Percentiles rank a stretch among this genome's conserved stretches.
Evolutionary conservation across 2,329 filamentous ascomycete species (phyloP).

Genomic region (Chaetomium sp.): DNA sequence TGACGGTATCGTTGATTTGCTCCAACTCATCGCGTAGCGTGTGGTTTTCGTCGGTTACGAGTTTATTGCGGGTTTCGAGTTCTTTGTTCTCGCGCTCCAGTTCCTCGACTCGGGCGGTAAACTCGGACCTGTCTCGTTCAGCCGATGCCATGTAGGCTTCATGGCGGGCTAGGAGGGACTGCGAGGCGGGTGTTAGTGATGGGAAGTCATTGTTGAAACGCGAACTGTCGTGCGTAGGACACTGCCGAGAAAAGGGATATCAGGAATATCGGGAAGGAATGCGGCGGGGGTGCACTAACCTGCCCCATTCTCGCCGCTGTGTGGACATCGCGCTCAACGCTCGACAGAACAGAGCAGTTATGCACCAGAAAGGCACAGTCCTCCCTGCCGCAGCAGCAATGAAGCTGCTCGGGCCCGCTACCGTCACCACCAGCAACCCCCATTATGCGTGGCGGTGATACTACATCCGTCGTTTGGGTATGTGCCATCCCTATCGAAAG

Average conservation of each 20-base stretch:
- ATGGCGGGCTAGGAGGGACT: conserved; percentile 88
- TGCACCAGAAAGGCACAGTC: conserved; percentile 76
- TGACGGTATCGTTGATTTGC: conserved; percentile 68
- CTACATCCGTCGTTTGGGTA: background rate
- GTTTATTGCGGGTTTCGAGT: conserved; percentile 70
- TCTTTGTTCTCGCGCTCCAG: conserved; percentile 68
- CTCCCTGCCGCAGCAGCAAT: conserved; percentile 78
- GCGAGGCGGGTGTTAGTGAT: conserved; percentile 64
- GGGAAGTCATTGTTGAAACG: conserved; percentile 22
- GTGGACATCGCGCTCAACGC: conserved; percentile 79
- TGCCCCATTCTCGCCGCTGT: conserved; percentile 84
- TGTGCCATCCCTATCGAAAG: conserved; percentile 17
- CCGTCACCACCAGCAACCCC: conserved; percentile 1
- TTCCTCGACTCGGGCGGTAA: conserved; percentile 65
- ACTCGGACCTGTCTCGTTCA: conserved; percentile 71
- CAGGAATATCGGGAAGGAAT: conserved; percentile 19
- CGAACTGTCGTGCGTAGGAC: background rate
- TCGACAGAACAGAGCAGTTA: conserved; percentile 71
- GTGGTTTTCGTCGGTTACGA: conserved; percentile 76
- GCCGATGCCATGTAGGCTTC: conserved; percentile 92
- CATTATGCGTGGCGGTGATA: conserved; percentile 9
- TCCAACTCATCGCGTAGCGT: conserved; percentile 78
- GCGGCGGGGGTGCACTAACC: conserved; percentile 51
- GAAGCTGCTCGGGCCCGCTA: conserved; percentile 28
- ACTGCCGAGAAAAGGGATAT: too few species aligned